A percentile compares a stretch with the other conserved stretches of the same genome.
These are phyloP conservation scores for Saccharomycopsis babjevae DNA, from an alignment of 805 yeast genomes.

Conservation along the genomic window DNA sequence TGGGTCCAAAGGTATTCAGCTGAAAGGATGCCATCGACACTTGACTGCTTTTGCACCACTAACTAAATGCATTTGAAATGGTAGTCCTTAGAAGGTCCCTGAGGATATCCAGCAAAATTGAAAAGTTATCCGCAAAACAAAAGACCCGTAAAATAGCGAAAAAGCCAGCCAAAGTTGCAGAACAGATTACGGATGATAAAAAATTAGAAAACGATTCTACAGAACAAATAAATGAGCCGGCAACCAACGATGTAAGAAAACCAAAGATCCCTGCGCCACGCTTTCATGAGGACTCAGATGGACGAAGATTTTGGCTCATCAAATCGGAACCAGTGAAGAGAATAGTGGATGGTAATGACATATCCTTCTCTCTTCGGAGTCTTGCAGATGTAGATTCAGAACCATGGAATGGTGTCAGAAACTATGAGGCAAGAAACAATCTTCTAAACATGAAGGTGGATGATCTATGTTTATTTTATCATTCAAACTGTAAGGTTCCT, in stretches of 20 bases:
- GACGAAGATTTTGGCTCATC: conserved; percentile 39
- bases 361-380: conserved; percentile 37
- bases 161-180: background rate
- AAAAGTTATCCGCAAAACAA: background rate
- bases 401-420: conserved; percentile 55
- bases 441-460: conserved; percentile 37
- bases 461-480: conserved; percentile 43
- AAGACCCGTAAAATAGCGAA: background rate
- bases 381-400: conserved; percentile 30
- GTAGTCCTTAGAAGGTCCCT: background rate
- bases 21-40: background rate
- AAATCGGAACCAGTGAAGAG: conserved; percentile 47
- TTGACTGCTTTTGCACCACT: background rate
- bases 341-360: conserved; percentile 39
- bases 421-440: conserved; percentile 45
- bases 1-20: background rate
- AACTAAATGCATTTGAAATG: background rate
- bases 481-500: conserved; percentile 44
- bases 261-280: conserved; percentile 22
- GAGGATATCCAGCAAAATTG: background rate
- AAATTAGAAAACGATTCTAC: background rate
- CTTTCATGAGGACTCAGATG: conserved; percentile 23
- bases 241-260: background rate
- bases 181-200: background rate
- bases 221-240: background rate